A percentile compares a stretch with the other conserved stretches of the same genome.
Evolutionary conservation across 129 eudicot species (phyloP).

Genomic region (Calendula officinalis): DNA sequence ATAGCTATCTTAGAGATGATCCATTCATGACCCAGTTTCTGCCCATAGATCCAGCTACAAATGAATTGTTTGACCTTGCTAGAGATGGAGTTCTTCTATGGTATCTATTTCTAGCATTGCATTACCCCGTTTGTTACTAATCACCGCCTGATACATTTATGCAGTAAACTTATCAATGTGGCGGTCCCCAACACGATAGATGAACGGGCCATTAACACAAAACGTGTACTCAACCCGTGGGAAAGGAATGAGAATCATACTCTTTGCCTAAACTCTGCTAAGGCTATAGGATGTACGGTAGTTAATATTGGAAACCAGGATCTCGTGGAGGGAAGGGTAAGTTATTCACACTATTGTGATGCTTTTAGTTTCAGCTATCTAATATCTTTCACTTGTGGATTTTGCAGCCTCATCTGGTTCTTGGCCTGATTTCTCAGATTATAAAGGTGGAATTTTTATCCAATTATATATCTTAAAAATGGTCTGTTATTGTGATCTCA

Average conservation of each 20-base stretch:
- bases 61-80: slow-evolving; percentile 80
- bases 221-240: slow-evolving; percentile 74
- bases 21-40: slow-evolving; percentile 88
- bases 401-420: slow-evolving; percentile 90
- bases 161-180: slow-evolving; percentile 41
- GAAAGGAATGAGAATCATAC: slow-evolving; percentile 98
- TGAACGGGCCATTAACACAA: slow-evolving; percentile 39
- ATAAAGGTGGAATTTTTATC: slow-evolving; percentile 56
- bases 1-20: slow-evolving; percentile 93
- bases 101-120: slow-evolving; percentile 35
- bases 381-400: slow-evolving; percentile 6
- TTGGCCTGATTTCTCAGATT: slow-evolving; percentile 88
- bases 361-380: slow-evolving; percentile 10
- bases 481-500: slow-evolving; percentile 9
- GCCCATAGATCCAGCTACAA: slow-evolving; percentile 77
- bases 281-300: slow-evolving; percentile 98
- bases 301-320: slow-evolving; percentile 95
- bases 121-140: background rate
- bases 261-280: slow-evolving; percentile 95
- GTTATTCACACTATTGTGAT: background rate
- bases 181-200: slow-evolving; percentile 44
- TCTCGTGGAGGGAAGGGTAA: slow-evolving; percentile 91
- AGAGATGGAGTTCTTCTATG: slow-evolving; percentile 96
- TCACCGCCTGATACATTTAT: background rate
- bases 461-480: background rate